A percentile compares a stretch with the other conserved stretches of the same genome.
These are phyloP conservation scores for Nevesoporus exiguus DNA, from an alignment of 768 basidiomycete species.

Conservation along the genomic window DNA sequence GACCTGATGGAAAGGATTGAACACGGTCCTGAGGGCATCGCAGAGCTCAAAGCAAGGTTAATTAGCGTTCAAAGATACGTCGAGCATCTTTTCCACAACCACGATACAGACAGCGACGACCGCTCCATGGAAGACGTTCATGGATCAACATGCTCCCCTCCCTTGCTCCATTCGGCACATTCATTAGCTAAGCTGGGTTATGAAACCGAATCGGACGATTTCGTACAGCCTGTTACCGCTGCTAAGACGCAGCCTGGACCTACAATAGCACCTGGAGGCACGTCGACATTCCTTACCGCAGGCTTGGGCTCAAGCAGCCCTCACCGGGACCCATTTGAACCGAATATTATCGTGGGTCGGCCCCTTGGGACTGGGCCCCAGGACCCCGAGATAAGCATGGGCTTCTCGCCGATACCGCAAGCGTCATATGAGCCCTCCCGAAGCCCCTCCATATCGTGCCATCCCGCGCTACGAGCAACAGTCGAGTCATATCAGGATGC, in stretches of 20 bases:
- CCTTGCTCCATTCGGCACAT: constrained; percentile 22
- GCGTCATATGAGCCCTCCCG: constrained; percentile 1
- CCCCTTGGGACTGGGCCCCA: constrained; percentile 7
- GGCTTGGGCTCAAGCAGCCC: constrained; percentile 1
- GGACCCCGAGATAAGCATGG: constrained; percentile 14
- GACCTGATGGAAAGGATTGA: constrained; percentile 15
- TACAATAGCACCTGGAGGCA: not conserved
- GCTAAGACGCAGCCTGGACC: constrained; percentile 6
- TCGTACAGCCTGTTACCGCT: constrained; percentile 9
- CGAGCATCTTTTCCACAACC: constrained; percentile 16
- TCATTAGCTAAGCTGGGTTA: constrained; percentile 14
- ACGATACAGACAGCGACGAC: constrained; percentile 15
- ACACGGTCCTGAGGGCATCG: constrained; percentile 7
- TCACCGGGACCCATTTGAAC: not conserved
- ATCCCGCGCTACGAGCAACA: not conserved
- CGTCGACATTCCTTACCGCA: constrained; percentile 5
- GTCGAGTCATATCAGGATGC: constrained; percentile 12
- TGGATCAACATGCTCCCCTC: constrained; percentile 19
- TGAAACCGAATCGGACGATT: constrained; percentile 15
- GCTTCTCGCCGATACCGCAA: constrained; percentile 12
- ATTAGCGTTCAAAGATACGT: constrained; percentile 23
- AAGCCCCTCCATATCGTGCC: not conserved
- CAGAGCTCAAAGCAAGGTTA: constrained; percentile 24
- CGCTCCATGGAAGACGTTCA: constrained; percentile 22
- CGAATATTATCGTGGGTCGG: not conserved